Evolutionary conservation across 2,329 filamentous ascomycete genomes (phyloP).

Genomic region (Diaporthe amygdali): DNA sequence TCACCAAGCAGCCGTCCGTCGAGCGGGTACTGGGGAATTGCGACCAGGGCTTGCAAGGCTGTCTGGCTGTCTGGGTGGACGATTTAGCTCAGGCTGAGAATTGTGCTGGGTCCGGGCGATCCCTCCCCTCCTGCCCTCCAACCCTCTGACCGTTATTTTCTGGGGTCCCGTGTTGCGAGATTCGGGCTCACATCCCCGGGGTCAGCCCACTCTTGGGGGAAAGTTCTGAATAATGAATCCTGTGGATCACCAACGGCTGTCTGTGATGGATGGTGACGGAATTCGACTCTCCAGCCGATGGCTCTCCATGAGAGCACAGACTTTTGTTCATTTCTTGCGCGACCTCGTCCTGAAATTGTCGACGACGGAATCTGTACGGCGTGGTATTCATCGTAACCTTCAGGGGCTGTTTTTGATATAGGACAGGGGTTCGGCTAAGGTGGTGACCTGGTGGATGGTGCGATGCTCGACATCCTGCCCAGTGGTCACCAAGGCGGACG

Average conservation of each 20-base stretch:
- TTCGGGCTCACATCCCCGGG: conserved; percentile 7
- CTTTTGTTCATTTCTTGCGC: conserved; percentile 7
- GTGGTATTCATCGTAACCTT: conserved; percentile 11
- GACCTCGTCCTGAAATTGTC: neutral
- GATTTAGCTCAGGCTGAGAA: conserved; percentile 26
- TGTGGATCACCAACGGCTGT: neutral
- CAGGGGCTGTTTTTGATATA: conserved; percentile 17
- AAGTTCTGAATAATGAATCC: conserved; percentile 9
- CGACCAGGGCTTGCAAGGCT: conserved; percentile 11
- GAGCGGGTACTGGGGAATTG: neutral
- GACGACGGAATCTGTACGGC: neutral
- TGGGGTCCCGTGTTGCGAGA: conserved; percentile 3
- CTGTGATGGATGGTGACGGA: neutral
- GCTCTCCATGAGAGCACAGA: neutral
- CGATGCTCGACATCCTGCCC: conserved; percentile 3
- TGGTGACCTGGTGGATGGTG: conserved; percentile 10
- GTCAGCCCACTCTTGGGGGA: neutral
- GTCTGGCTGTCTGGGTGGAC: neutral
- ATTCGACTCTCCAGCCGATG: neutral
- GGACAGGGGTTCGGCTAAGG: conserved; percentile 11
- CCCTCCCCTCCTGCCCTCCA: neutral
- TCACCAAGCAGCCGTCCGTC: neutral
- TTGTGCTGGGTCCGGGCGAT: conserved; percentile 22
- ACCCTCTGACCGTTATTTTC: neutral
- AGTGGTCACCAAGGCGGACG: neutral